A percentile compares a stretch with the other conserved stretches of the same genome.
These are phyloP conservation scores for Epichloe sp. DNA, from an alignment of 2,329 filamentous ascomycete genomes.

Conservation along the genomic window DNA sequence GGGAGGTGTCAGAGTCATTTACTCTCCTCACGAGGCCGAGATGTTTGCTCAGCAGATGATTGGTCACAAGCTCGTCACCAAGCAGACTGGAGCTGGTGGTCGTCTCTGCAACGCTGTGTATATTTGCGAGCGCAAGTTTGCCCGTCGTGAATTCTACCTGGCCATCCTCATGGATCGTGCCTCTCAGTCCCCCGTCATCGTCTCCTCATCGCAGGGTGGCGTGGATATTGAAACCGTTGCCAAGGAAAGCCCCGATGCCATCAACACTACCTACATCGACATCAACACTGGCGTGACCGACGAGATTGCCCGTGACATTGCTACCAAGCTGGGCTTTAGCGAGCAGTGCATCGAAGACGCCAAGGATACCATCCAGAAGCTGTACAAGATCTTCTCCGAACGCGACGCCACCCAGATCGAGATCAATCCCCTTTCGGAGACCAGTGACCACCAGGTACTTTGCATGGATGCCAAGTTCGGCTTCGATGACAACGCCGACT, in stretches of 20 bases:
- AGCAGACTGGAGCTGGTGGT: conserved; percentile 90
- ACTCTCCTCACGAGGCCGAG: conserved; percentile 90
- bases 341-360: conserved; percentile 95
- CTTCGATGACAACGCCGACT: conserved; percentile 98
- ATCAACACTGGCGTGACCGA: conserved; percentile 94
- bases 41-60: conserved; percentile 99
- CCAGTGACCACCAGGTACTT: conserved; percentile 92
- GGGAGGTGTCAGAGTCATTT: conserved; percentile 96
- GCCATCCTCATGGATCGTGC: conserved; percentile 96
- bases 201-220: conserved; percentile 94
- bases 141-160: conserved; percentile 96
- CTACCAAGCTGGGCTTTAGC: conserved; percentile 88
- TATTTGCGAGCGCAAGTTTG: conserved; percentile 99
- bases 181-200: conserved; percentile 79
- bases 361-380: conserved; percentile 93
- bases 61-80: conserved; percentile 98
- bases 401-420: conserved; percentile 98
- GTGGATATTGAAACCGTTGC: conserved; percentile 99
- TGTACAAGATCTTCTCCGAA: conserved; percentile 98
- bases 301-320: conserved; percentile 82
- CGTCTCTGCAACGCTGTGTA: conserved; percentile 95
- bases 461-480: conserved; percentile 99
- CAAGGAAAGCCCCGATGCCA: conserved; percentile 94
- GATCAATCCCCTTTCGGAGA: conserved; percentile 98
- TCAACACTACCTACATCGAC: conserved; percentile 85